phyloP scores from a whole-genome alignment of 208 protist genomes.

The Trypanosomatidae sp. region DNA sequence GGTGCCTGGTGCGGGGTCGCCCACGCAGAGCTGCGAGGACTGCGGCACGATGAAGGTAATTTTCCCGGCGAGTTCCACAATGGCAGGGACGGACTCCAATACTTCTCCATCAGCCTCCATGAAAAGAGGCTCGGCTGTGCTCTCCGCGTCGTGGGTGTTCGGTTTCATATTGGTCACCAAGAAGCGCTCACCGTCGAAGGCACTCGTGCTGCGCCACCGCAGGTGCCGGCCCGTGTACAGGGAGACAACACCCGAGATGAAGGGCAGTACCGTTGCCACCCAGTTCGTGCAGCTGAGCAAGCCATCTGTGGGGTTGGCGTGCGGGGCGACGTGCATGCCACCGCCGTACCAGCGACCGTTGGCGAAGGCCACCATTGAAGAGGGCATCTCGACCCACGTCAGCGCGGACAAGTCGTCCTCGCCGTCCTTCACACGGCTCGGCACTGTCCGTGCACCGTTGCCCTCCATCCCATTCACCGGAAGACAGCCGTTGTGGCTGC shows the following conservation, averaged over 20 bases:
- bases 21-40: conserved; percentile 16
- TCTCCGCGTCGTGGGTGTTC: not conserved
- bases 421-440: no score
- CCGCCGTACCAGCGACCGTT: conserved; percentile 87
- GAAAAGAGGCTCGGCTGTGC: conserved; percentile 17
- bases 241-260: conserved; percentile 41
- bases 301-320: conserved; percentile 74
- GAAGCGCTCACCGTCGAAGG: conserved; percentile 66
- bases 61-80: conserved; percentile 60
- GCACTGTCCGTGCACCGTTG: no score
- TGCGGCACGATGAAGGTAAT: conserved; percentile 53
- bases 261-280: conserved; percentile 49
- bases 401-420: conserved; percentile 10
- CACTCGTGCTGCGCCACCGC: conserved; percentile 60
- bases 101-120: conserved; percentile 82
- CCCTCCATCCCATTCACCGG: no score
- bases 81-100: conserved; percentile 59
- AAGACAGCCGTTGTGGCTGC: no score
- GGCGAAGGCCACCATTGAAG: conserved; percentile 76
- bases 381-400: conserved; percentile 61
- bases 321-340: conserved; percentile 71
- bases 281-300: conserved; percentile 77
- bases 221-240: conserved; percentile 78
- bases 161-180: conserved; percentile 30
- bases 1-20: conserved; percentile 34